Conservation (phyloP, 2,329 filamentous ascomycete species). For the Pseudogymnoascus sp. region DNA sequence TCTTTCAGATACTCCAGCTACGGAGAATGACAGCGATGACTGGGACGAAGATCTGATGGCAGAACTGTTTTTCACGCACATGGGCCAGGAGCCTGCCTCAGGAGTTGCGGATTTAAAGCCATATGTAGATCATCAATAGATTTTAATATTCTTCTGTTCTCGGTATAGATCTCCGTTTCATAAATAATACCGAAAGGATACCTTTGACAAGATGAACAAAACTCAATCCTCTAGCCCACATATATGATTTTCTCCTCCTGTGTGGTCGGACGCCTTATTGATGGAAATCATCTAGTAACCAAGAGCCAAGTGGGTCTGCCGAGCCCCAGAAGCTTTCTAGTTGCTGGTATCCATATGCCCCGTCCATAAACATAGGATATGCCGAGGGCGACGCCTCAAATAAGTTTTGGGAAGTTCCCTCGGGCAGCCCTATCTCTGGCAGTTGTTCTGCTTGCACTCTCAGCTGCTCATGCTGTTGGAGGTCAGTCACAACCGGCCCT, state of each 20-base stretch:
- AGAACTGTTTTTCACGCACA: background rate
- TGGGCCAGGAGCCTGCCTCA: background rate
- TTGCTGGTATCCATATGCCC: constrained; percentile 1
- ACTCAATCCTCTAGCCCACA: background rate
- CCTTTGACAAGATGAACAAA: background rate
- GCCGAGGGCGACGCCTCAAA: background rate
- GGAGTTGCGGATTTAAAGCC: background rate
- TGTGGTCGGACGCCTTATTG: background rate
- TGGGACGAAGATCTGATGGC: background rate
- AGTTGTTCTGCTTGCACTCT: background rate
- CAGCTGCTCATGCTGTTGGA: background rate
- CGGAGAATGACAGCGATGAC: background rate
- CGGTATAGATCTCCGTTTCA: background rate
- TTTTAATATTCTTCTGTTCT: background rate
- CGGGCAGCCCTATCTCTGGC: background rate
- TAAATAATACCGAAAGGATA: background rate
- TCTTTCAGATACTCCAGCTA: background rate
- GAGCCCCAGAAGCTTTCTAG: constrained; percentile 2
- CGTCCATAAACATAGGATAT: background rate
- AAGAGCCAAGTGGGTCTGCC: constrained; percentile 9
- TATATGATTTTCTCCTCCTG: background rate
- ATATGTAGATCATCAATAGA: background rate
- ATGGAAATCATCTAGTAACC: constrained; percentile 7
- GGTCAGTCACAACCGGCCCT: background rate
- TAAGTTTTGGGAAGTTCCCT: background rate